These are phyloP conservation scores for Hirschfeldia incana DNA, from an alignment of 345 rosid genomes.

Conservation along the genomic window DNA sequence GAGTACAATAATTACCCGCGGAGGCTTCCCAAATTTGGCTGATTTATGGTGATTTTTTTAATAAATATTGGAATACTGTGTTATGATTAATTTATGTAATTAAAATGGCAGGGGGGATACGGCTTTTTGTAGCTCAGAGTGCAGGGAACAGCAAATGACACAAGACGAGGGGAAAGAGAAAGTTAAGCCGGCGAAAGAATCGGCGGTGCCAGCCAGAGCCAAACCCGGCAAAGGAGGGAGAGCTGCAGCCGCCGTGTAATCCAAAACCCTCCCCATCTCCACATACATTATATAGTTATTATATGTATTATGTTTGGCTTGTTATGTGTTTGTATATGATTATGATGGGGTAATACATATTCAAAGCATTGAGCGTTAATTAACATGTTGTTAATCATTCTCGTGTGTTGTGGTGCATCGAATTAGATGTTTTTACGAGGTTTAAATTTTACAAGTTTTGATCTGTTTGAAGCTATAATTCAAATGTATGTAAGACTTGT, in stretches of 20 bases:
- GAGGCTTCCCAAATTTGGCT: background rate
- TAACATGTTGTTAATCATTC: conserved; percentile 23
- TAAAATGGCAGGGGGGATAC: conserved; percentile 68
- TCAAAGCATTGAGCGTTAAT: conserved; percentile 25
- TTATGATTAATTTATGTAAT: background rate
- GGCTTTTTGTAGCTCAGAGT: conserved; percentile 87
- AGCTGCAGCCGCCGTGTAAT: conserved; percentile 41
- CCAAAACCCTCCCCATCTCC: background rate
- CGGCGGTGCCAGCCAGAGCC: conserved; percentile 23
- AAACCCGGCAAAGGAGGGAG: conserved; percentile 36
- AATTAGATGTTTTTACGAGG: conserved; percentile 16
- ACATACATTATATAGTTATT: conserved; percentile 1
- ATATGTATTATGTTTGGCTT: conserved; percentile 18
- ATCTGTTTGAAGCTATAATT: conserved; percentile 19
- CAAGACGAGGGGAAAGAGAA: conserved; percentile 76
- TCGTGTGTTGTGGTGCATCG: conserved; percentile 13
- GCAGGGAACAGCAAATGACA: conserved; percentile 82
- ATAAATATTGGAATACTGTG: too few species aligned
- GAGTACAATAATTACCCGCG: background rate
- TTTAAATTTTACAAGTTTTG: conserved; percentile 33
- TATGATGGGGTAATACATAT: conserved; percentile 31
- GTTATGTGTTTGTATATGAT: conserved; percentile 37
- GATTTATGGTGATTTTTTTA: background rate
- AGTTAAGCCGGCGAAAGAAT: conserved; percentile 49
- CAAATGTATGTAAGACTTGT: conserved; percentile 23